These are phyloP conservation scores for Beauveria rudraprayagi DNA, from an alignment of 2,329 filamentous ascomycete genomes.

Conservation along the genomic window DNA sequence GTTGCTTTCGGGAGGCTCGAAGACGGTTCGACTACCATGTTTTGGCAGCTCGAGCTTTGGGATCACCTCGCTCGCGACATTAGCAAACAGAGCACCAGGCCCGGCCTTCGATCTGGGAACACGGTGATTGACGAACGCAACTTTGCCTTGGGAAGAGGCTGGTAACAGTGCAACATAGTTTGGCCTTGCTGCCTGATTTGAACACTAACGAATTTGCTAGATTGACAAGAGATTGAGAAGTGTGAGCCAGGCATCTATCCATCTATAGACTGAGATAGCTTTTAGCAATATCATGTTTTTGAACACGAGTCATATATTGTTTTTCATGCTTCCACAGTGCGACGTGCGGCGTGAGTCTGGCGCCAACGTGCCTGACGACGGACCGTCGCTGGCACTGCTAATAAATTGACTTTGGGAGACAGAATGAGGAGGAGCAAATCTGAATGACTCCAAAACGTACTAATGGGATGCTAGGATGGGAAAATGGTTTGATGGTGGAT, in stretches of 20 bases:
- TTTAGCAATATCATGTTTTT: conserved; percentile 11
- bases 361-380: not conserved
- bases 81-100: conserved; percentile 25
- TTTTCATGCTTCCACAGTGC: not conserved
- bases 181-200: not conserved
- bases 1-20: not conserved
- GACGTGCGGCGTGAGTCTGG: not conserved
- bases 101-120: conserved; percentile 28
- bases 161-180: not conserved
- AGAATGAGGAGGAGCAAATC: not conserved
- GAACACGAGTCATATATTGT: not conserved
- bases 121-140: conserved; percentile 32
- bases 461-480: not conserved
- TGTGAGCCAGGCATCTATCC: conserved; percentile 8
- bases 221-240: conserved; percentile 5
- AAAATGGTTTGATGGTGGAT: too few relatives aligned
- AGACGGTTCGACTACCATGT: conserved; percentile 17
- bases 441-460: not conserved
- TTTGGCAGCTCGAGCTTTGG: conserved; percentile 28
- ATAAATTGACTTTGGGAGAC: not conserved
- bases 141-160: conserved; percentile 19
- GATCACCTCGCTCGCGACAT: conserved; percentile 30
- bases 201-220: conserved; percentile 11
- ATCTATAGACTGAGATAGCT: conserved; percentile 11
- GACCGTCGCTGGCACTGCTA: not conserved